A percentile compares a stretch with the other conserved stretches of the same genome.
These are phyloP conservation scores for Cicer cuneatum DNA, from an alignment of 306 rosid species.

Conservation along the genomic window DNA sequence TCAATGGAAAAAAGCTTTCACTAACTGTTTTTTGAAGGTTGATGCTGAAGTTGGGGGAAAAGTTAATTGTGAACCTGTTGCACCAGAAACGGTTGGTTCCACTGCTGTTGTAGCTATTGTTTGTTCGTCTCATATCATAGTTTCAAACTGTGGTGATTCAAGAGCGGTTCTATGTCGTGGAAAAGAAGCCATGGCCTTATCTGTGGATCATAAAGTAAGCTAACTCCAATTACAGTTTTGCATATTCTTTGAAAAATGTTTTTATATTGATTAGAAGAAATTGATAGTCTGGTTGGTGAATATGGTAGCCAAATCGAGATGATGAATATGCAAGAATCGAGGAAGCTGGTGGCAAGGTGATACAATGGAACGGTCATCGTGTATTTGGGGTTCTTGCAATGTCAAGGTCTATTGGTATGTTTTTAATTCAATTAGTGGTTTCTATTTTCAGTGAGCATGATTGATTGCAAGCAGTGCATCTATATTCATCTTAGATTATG, in stretches of 20 bases:
- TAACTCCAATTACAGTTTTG: conserved; percentile 13
- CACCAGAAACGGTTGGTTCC: conserved; percentile 95
- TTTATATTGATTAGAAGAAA: conserved; percentile 34
- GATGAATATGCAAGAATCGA: conserved; percentile 94
- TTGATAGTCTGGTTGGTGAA: conserved; percentile 38
- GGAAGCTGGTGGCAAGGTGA: conserved; percentile 96
- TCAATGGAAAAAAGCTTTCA: conserved; percentile 75
- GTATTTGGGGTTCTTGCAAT: conserved; percentile 95
- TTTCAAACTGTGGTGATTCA: conserved; percentile 93
- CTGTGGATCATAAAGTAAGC: conserved; percentile 88
- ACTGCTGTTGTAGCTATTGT: conserved; percentile 85
- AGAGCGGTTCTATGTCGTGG: conserved; percentile 91
- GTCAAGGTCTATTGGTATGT: conserved; percentile 93
- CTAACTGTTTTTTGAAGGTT: conserved; percentile 74
- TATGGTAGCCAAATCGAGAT: conserved; percentile 81
- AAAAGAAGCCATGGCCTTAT: conserved; percentile 84
- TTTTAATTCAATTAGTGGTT: neutral
- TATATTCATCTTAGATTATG: neutral
- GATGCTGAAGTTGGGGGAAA: conserved; percentile 88
- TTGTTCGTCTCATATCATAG: conserved; percentile 84
- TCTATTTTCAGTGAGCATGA: neutral
- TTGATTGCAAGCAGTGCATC: neutral
- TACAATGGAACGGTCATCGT: conserved; percentile 95
- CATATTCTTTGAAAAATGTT: conserved; percentile 20
- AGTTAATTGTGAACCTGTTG: conserved; percentile 63